Base-by-base conservation (phyloP, 1,284 basidiomycete species). In the Boletus nobilissimus region DNA sequence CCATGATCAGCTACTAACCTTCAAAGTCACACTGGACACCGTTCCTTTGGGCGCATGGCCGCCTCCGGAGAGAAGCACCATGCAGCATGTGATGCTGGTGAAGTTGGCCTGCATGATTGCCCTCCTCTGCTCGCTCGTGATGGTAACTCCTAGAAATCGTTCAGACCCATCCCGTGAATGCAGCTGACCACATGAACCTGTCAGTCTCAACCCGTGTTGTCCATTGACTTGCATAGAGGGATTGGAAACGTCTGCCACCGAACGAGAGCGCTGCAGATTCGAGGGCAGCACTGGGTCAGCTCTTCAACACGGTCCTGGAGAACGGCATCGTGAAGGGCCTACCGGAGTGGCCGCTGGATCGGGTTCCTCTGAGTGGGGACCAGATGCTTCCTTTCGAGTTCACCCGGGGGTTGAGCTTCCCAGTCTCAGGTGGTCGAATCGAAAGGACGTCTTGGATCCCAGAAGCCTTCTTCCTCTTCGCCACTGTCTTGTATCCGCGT, bases 361-460 rank as follows among this genome's bases (percentile, higher is more conserved):
- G 8, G 92, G 89, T 80, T 94, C 91, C 73, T 91, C 88, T 36
- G 89, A 87, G 80, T 93, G 90, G 57, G 93, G 90, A 83, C 96
- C 94, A 6, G 94, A 93, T 2, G 94, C 93, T 88, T 94, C 93
- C 96, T 97, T 81, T 26, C 73, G 40, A 74, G 66, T 22, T 78
- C 62, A 26, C 46, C 48, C n/a, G 3, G 40, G 4, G 14, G 48
- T 26, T 75, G 63, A 81, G 77, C 26, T 88, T 81, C 96, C 96
- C 85, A 97, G 86, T 71, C 90, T 91, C 71, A 97, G 85, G 86
- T 97, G 95, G 86, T 97, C 95, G 83, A 97, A 97, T 13, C 87
- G 87, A 86, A 97, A 98, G 65, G 90, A 94, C 68, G 90, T 93
- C 84, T 93, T 93, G 95, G 95, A 86, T 98, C 97, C 79, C 96